These are phyloP conservation scores for Stenocarpella maydis DNA, from an alignment of 2,329 filamentous ascomycete genomes.

Conservation along the genomic window DNA sequence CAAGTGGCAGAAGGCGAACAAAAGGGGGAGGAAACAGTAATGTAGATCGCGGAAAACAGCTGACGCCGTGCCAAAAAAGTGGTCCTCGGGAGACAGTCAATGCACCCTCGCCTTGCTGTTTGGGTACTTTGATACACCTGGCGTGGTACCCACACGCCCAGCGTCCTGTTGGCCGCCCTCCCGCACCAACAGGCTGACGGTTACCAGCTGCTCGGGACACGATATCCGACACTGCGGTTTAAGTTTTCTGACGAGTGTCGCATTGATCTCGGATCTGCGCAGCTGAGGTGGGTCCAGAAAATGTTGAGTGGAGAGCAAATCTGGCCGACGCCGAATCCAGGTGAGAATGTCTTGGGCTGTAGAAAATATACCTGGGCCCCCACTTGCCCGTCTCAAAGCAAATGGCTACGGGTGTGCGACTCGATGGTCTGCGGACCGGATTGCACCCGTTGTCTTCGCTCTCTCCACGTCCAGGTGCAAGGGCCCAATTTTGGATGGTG, in stretches of 20 bases:
- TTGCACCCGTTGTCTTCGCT: background rate
- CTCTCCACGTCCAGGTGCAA: background rate
- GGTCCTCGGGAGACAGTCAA: conserved; percentile 17
- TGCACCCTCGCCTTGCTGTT: conserved; percentile 7
- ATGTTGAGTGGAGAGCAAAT: conserved; percentile 14
- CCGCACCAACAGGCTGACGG: conserved; percentile 22
- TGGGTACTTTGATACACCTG: background rate
- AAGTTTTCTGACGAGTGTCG: conserved; percentile 30
- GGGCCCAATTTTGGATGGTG: no score
- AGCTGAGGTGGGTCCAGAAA: conserved; percentile 23
- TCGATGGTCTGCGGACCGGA: background rate
- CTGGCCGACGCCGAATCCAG: conserved; percentile 27
- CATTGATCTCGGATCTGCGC: conserved; percentile 34
- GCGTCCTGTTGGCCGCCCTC: conserved; percentile 7
- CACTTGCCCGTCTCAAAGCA: conserved; percentile 4
- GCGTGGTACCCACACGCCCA: conserved; percentile 15
- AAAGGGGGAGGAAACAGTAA: background rate
- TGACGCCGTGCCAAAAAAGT: conserved; percentile 23
- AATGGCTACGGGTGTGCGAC: background rate
- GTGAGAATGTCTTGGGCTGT: background rate
- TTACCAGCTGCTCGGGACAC: conserved; percentile 28
- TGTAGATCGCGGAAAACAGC: conserved; percentile 9
- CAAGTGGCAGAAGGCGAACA: background rate
- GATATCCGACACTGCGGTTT: conserved; percentile 34
- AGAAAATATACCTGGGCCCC: conserved; percentile 7